Evolutionary conservation across 2,329 filamentous ascomycete species (phyloP), one percentile per base, ranked within the genome.

Genomic region (Verruconis gallopava): DNA sequence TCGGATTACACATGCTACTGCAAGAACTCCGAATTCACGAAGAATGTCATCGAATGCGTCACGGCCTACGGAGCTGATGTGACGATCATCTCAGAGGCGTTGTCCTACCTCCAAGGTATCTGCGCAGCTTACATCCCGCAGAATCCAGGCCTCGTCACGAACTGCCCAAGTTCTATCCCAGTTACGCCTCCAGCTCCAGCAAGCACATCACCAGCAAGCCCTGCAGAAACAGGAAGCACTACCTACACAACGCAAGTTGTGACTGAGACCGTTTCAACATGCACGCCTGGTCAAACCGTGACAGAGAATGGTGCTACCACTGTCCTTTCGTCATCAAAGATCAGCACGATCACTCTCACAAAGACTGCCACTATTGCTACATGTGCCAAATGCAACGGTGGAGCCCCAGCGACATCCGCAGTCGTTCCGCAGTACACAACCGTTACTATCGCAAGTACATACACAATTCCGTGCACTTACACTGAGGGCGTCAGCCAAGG

Each of bases 61-160:
- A 76, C 79, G 55, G 74, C 86, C 44, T 80, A 86, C 71, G 81
- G 79, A 49, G 70, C 72, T 46, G 71, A 72, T 45, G 72, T 79
- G 47, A 67, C 73, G 36, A 73, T 83, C 56, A 71, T 89, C 51
- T 69, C 75, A 42, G 65, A 77, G 52, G 84, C 85, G 46, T 72
- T 91, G 46, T 73, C 74, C 53, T 94, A 84, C 75, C 81, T 95
- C 70, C 80, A 88, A 62, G 88, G 88, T 59, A 84, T 96, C 64
- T 96, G 89, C 67, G 85, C 82, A 44, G 65, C 72, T 41, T 79
- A 80, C 62, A 72, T 85, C 25, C 68, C 72, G 13, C 53, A 73
- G 57, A 94, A 95, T 73, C 85, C 88, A n/a, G 83, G 72, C 49
- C 83, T 96, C 54, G 75, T 85, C 55, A 93, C 82, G 38, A 77